phyloP scores from a whole-genome alignment of 1,284 basidiomycete species.

The Entoloma clypeatum region DNA sequence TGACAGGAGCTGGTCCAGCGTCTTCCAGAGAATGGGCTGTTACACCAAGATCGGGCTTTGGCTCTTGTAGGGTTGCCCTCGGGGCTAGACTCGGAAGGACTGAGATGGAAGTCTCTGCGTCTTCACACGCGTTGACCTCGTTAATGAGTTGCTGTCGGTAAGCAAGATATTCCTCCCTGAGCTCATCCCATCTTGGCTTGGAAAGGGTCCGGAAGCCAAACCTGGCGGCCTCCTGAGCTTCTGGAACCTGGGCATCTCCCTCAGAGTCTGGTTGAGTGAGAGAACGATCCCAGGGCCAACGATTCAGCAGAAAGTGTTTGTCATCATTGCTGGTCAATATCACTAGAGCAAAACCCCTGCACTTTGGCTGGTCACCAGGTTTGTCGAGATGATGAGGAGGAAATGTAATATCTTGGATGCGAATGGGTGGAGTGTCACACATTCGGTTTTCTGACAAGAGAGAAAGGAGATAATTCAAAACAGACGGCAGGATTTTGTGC shows the following conservation, averaged over 20 bases:
- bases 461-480: slow-evolving; percentile 41
- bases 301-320: slow-evolving; percentile 37
- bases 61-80: neutral
- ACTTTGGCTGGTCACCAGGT: slow-evolving; percentile 46
- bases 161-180: slow-evolving; percentile 62
- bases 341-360: slow-evolving; percentile 72
- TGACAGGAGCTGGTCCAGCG: slow-evolving; percentile 12
- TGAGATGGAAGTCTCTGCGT: slow-evolving; percentile 14
- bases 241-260: slow-evolving; percentile 3
- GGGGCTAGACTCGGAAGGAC: slow-evolving; percentile 1
- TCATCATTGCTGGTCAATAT: slow-evolving; percentile 42
- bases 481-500: slow-evolving; percentile 44
- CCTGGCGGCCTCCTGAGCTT: slow-evolving; percentile 42
- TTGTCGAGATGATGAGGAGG: slow-evolving; percentile 61
- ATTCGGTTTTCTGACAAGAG: slow-evolving; percentile 32
- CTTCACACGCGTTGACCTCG: slow-evolving; percentile 36
- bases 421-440: slow-evolving; percentile 16
- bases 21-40: neutral
- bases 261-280: slow-evolving; percentile 1
- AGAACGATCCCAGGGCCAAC: slow-evolving; percentile 57
- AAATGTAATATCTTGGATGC: slow-evolving; percentile 51
- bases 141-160: slow-evolving; percentile 51
- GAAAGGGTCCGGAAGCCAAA: slow-evolving; percentile 56
- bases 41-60: neutral
- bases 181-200: slow-evolving; percentile 55